Base-by-base conservation (phyloP, 2,329 filamentous ascomycete genomes). In the Hypomyces perniciosus region DNA sequence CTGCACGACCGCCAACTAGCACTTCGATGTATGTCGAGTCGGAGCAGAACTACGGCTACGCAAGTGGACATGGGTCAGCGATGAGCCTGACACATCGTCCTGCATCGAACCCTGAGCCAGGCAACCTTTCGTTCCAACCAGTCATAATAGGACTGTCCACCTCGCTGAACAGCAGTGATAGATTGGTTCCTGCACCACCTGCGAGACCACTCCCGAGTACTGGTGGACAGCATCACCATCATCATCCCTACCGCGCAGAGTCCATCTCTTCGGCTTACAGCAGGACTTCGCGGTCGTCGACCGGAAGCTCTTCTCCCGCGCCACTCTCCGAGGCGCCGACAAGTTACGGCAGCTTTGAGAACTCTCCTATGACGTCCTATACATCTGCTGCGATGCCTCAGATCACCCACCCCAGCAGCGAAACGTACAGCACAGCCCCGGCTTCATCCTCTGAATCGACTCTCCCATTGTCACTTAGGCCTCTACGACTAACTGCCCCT, bases 1-100 rank as follows among this genome's bases (percentile, higher is more conserved):
- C 48, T 6, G 34, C 48, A 7, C 64, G 62, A 41, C 45, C 55
- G 8, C 39, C 42, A 7, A 28, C 41, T 33, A 54, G 40, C 41
- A 47, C 48, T 26, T 31, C 53, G 27, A 33, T 65, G 34, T 67
- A 62, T 33, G 51, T 62, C 12, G 62, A 65, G 26, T 43, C 61
- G 31, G 62, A 65, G 26, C 48, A 56, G 8, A 54, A 50, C 37
- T 68, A 65, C 38, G 54, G 56, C 34, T 68, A 64, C 45, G 50
- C 50, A 31, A 52, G 42, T 2, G 58, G 55, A 6, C 51, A 50
- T 4, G 20, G 52, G 27, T 37, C 52, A 9, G 31, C 53, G 8
- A 44, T 60, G 7, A 52, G 48, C 28, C 48, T 61, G 12, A 55
- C 54, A 7, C 44, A 56, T 30, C 59, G 61, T 2, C 44, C 58